These are phyloP conservation scores for Alloascoidea hylecoeti DNA, from an alignment of 805 yeast genomes.

Conservation along the genomic window DNA sequence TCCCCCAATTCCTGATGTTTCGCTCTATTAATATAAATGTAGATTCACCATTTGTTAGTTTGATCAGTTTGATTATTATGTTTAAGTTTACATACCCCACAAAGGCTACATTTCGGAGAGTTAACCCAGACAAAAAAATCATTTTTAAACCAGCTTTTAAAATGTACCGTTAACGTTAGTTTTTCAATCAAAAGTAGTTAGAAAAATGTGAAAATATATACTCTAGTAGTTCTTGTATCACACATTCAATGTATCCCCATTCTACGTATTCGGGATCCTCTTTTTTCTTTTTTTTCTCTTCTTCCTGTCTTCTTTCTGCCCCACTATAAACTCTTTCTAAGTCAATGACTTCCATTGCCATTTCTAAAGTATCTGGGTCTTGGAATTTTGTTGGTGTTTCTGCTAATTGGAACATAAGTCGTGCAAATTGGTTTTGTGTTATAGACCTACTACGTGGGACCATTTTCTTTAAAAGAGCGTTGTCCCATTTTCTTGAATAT, in stretches of 20 bases:
- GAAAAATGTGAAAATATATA: too few species aligned
- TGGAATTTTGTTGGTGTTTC: constrained; percentile 23
- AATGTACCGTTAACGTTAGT: too few species aligned
- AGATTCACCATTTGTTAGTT: background rate
- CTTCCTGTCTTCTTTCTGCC: constrained; percentile 36
- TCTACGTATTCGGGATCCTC: constrained; percentile 5
- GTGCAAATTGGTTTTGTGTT: background rate
- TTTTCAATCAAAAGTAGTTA: too few species aligned
- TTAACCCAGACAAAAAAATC: constrained; percentile 80
- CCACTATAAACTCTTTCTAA: constrained; percentile 40
- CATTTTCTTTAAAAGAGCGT: too few species aligned
- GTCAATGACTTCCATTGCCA: constrained; percentile 51
- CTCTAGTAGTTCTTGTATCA: constrained; percentile 39
- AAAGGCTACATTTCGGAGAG: constrained; percentile 42
- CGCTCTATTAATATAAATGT: constrained; percentile 18
- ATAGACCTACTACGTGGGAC: too few species aligned
- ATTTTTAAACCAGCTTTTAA: constrained; percentile 46
- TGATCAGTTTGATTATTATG: background rate
- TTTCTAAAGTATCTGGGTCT: constrained; percentile 28
- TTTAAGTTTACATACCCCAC: constrained; percentile 20
- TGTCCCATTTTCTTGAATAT: too few species aligned
- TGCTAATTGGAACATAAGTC: constrained; percentile 3
- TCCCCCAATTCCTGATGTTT: constrained; percentile 23
- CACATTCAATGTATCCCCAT: constrained; percentile 36
- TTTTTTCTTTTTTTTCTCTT: constrained; percentile 12